These are phyloP conservation scores for Coemansia sp. DNA, from an alignment of 192 early-diverging fungal genomes.

Conservation along the genomic window DNA sequence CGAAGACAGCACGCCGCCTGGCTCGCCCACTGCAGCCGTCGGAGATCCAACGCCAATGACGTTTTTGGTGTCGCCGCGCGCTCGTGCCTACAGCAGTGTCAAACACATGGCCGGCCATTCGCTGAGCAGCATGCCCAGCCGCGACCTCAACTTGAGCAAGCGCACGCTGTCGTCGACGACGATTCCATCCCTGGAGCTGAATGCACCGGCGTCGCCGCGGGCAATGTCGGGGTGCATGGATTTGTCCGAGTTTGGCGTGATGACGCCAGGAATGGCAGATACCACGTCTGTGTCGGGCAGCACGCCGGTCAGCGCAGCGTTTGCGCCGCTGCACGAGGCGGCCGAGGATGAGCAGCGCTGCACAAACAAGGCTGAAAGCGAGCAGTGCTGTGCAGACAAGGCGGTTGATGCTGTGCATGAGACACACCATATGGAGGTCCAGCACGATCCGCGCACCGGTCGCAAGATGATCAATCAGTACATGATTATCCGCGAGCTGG, in stretches of 20 bases:
- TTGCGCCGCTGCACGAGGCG: conserved; percentile 33
- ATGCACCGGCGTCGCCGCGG: conserved; percentile 34
- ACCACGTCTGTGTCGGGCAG: conserved; percentile 11
- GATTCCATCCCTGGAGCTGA: conserved; percentile 33
- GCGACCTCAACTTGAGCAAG: conserved; percentile 32
- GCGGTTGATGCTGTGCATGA: conserved; percentile 65
- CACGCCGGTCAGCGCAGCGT: conserved; percentile 23
- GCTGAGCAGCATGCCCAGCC: conserved; percentile 31
- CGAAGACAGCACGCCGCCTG: conserved; percentile 24
- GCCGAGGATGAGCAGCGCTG: conserved; percentile 3
- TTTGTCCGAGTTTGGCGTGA: conserved; percentile 51
- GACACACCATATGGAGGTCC: conserved; percentile 78
- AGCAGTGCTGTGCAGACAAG: conserved; percentile 5
- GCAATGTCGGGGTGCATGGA: conserved; percentile 39
- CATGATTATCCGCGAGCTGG: conserved; percentile 85
- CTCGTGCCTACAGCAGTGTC: conserved; percentile 39
- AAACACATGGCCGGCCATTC: conserved; percentile 20
- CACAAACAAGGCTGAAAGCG: background rate
- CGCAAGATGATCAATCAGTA: conserved; percentile 97
- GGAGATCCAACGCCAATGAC: conserved; percentile 39
- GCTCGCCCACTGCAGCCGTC: conserved; percentile 27
- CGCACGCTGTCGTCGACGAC: conserved; percentile 40
- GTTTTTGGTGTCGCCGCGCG: conserved; percentile 49
- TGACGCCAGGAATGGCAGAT: conserved; percentile 5
- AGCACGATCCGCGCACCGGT: conserved; percentile 80